Evolutionary conservation across 805 yeast species (phyloP).

Genomic region (Ogataea nonfermentans): DNA sequence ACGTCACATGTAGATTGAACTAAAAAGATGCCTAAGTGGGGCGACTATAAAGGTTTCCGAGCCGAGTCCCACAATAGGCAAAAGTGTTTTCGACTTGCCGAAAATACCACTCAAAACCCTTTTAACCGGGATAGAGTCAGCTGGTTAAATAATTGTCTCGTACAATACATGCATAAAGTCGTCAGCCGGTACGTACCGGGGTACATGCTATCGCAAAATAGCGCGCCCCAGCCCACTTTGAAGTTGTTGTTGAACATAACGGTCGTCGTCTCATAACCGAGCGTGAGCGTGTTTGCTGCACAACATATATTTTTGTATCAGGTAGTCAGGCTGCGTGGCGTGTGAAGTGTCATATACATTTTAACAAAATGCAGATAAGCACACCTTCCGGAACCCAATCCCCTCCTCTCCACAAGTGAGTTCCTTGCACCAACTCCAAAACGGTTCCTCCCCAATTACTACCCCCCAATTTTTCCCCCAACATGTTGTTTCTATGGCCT

Average conservation of each 20-base stretch:
- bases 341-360: conserved; percentile 2
- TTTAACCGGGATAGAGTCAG: not conserved
- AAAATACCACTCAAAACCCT: not conserved
- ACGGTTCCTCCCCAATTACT: not conserved
- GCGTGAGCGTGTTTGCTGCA: conserved; percentile 4
- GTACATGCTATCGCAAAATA: not conserved
- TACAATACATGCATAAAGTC: too few relatives aligned
- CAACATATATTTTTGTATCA: conserved; percentile 1
- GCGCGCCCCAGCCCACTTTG: not conserved
- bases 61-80: not conserved
- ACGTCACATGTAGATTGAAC: too few relatives aligned
- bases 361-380: too few relatives aligned
- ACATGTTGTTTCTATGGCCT: too few relatives aligned
- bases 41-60: not conserved
- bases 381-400: not conserved
- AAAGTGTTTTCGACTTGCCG: not conserved
- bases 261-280: not conserved
- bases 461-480: not conserved
- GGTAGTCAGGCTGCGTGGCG: not conserved
- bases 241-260: not conserved
- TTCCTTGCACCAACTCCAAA: too few relatives aligned
- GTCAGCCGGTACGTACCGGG: conserved; percentile 3
- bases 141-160: not conserved
- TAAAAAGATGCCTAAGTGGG: too few relatives aligned
- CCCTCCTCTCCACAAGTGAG: not conserved